Percentiles rank a stretch among this genome's conserved stretches.
Conservation (phyloP, 108 stramenopile genomes). For the Aurantiochytrium sp. region DNA sequence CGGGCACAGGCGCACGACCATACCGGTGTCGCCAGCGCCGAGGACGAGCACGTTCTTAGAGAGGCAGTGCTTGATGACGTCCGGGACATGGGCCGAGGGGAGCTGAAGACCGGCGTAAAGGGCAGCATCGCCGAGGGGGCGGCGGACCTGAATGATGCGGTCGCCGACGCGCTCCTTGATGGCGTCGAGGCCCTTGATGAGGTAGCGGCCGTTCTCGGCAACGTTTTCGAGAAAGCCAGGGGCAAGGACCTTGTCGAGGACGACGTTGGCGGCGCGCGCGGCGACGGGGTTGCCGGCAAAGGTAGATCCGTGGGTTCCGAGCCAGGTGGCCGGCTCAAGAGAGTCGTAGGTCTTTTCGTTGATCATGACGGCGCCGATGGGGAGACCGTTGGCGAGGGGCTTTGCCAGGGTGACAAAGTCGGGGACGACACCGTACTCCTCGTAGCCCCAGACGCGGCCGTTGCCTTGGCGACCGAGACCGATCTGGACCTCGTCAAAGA, state of each 20-base stretch:
- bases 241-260: slow-evolving; percentile 70
- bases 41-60: not conserved
- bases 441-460: slow-evolving; percentile 73
- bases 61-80: not conserved
- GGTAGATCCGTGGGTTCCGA: slow-evolving; percentile 93
- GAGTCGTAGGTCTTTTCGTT: slow-evolving; percentile 65
- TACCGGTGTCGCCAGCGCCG: not conserved
- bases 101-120: slow-evolving; percentile 1
- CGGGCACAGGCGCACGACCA: not conserved
- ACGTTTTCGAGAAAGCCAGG: slow-evolving; percentile 77
- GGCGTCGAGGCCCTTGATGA: slow-evolving; percentile 59
- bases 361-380: slow-evolving; percentile 95
- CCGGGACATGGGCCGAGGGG: not conserved
- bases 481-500: slow-evolving; percentile 92
- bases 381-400: slow-evolving; percentile 92
- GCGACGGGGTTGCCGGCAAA: slow-evolving; percentile 94
- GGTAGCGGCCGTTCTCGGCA: slow-evolving; percentile 69
- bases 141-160: slow-evolving; percentile 72
- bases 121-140: slow-evolving; percentile 26
- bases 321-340: slow-evolving; percentile 34
- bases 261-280: slow-evolving; percentile 69
- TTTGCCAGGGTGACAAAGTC: slow-evolving; percentile 93
- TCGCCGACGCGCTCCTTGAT: slow-evolving; percentile 65
- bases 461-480: slow-evolving; percentile 93
- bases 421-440: slow-evolving; percentile 65